Evolutionary conservation across 257 asterid genomes (phyloP).

Genomic region (Buddleja alternifolia): DNA sequence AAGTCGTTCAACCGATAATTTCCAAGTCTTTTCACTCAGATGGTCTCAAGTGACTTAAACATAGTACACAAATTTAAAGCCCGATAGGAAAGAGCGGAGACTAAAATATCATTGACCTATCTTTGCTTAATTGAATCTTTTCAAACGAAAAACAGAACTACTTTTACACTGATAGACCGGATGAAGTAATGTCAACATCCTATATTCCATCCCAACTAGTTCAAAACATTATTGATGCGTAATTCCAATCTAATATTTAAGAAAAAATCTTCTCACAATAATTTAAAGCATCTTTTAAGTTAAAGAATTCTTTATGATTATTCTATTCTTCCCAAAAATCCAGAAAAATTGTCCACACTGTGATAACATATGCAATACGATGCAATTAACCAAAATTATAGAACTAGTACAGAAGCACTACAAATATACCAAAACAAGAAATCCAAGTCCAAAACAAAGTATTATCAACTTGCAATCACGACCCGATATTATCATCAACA

Average conservation of each 20-base stretch:
- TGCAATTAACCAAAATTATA: slow-evolving; percentile 22
- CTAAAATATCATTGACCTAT: neutral
- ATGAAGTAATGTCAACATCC: neutral
- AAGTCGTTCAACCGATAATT: too few species aligned
- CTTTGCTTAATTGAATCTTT: neutral
- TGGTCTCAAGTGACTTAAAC: too few species aligned
- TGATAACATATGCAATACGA: neutral
- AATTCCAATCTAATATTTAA: slow-evolving; percentile 3
- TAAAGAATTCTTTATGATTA: slow-evolving; percentile 12
- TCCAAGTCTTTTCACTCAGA: neutral
- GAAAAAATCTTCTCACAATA: slow-evolving; percentile 18
- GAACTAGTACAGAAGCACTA: slow-evolving; percentile 22
- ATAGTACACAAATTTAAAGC: too few species aligned
- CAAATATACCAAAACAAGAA: slow-evolving; percentile 15
- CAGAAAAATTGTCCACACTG: neutral
- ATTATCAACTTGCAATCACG: neutral
- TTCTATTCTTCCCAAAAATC: neutral
- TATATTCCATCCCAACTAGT: slow-evolving; percentile 27
- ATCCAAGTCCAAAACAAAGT: slow-evolving; percentile 6
- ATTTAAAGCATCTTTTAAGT: slow-evolving; percentile 19
- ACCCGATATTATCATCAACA: neutral
- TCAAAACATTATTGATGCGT: slow-evolving; percentile 1
- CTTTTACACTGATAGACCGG: neutral
- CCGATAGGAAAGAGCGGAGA: neutral
- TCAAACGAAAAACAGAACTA: neutral